A percentile compares a stretch with the other conserved stretches of the same genome.
Evolutionary conservation across 1,284 basidiomycete genomes (phyloP).

Genomic region (Ustilago loliicola): DNA sequence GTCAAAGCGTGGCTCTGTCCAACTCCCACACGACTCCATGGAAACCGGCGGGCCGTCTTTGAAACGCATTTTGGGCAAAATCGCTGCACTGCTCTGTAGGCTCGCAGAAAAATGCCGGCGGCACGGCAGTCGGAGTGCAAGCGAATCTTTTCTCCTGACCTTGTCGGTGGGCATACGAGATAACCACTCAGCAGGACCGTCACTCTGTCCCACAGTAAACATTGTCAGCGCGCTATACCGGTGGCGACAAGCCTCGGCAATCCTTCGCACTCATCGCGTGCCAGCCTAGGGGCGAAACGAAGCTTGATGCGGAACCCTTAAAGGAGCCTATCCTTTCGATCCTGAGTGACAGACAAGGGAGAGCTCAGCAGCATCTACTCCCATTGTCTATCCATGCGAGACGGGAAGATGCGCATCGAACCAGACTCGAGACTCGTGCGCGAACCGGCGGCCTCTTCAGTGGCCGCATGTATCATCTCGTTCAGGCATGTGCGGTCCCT

Average conservation of each 20-base stretch:
- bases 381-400: neutral
- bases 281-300: neutral
- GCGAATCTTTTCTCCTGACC: neutral
- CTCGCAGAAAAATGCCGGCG: constrained; percentile 8
- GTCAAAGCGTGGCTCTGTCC: too few relatives aligned
- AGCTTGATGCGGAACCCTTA: neutral
- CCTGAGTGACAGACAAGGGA: too few relatives aligned
- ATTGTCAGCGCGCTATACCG: too few relatives aligned
- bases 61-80: constrained; percentile 1
- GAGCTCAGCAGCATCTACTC: neutral
- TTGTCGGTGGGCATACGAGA: neutral
- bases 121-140: constrained; percentile 5
- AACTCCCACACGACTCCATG: neutral
- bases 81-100: constrained; percentile 3
- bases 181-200: constrained; percentile 1
- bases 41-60: constrained; percentile 5
- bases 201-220: too few relatives aligned
- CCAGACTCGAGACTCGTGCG: neutral
- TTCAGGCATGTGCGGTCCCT: neutral
- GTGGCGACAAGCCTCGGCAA: too few relatives aligned
- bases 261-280: neutral
- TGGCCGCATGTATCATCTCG: neutral
- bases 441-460: neutral
- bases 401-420: neutral
- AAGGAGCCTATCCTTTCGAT: too few relatives aligned